Percentiles rank a stretch among this genome's conserved stretches.
Evolutionary conservation across 2,329 filamentous ascomycete species (phyloP).

Genomic region (Claviceps cyperi): DNA sequence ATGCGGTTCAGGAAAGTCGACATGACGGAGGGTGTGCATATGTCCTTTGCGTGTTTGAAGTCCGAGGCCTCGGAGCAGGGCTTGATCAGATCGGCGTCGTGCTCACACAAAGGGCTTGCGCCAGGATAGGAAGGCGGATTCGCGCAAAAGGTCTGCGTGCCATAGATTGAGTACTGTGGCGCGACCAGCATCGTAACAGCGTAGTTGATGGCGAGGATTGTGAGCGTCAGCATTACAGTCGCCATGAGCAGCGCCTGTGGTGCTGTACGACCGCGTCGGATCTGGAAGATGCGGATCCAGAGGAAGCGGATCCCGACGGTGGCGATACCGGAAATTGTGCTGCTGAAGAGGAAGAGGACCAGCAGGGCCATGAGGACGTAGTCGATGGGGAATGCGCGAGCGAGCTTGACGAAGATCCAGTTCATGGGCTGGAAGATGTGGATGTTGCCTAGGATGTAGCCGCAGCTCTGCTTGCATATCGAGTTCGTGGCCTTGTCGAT

Average conservation of each 20-base stretch:
- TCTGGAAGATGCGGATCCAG: conserved; percentile 86
- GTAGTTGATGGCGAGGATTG: conserved; percentile 86
- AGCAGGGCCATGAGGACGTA: conserved; percentile 80
- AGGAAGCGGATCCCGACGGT: conserved; percentile 87
- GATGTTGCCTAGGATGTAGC: conserved; percentile 76
- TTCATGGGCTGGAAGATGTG: conserved; percentile 94
- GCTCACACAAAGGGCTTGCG: conserved; percentile 59
- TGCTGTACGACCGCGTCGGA: conserved; percentile 75
- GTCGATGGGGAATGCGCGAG: conserved; percentile 78
- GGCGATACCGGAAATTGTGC: conserved; percentile 75
- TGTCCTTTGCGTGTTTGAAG: conserved; percentile 55
- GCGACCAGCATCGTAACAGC: conserved; percentile 85
- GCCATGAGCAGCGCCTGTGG: conserved; percentile 85
- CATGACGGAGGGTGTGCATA: conserved; percentile 84
- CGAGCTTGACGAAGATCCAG: conserved; percentile 62
- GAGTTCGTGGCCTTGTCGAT: conserved; percentile 97
- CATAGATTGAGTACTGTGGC: conserved; percentile 87
- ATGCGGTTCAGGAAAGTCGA: conserved; percentile 89
- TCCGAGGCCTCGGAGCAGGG: conserved; percentile 67
- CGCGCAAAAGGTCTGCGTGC: conserved; percentile 87
- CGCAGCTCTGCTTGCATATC: conserved; percentile 76
- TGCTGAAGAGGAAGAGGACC: conserved; percentile 75
- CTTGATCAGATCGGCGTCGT: conserved; percentile 56
- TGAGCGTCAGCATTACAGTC: conserved; percentile 80
- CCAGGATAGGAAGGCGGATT: conserved; percentile 47